Conservation (phyloP, 169 alveolate species). For the Neospora caninum region DNA sequence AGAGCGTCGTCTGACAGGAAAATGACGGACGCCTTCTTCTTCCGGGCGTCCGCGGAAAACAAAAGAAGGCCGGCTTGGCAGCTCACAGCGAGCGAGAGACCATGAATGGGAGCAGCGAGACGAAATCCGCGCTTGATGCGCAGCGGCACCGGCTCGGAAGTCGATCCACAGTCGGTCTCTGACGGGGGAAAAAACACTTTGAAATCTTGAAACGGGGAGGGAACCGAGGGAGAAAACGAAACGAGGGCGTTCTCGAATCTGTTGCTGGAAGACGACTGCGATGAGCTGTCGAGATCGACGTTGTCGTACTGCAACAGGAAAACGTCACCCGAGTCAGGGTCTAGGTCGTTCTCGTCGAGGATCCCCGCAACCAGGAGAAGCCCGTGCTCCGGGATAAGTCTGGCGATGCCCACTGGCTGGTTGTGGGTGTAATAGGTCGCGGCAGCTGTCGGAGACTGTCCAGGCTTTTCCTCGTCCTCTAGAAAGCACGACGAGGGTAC, state of each 20-base stretch:
- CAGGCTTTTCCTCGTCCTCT: not conserved
- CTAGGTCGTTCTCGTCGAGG: not conserved
- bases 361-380: not conserved
- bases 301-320: conserved; percentile 12
- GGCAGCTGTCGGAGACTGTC: not conserved
- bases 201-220: not conserved
- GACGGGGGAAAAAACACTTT: not conserved
- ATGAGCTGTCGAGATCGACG: not conserved
- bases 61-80: not conserved
- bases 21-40: not conserved
- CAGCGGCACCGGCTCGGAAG: not conserved
- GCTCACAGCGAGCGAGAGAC: not conserved
- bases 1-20: not conserved
- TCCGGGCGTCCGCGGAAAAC: not conserved
- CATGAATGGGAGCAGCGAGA: not conserved
- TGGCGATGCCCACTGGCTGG: not conserved
- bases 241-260: not conserved
- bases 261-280: not conserved
- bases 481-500: not conserved
- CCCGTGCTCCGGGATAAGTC: not conserved
- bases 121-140: not conserved
- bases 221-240: not conserved
- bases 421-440: not conserved
- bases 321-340: not conserved
- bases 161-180: not conserved